Base-by-base conservation (phyloP, 768 basidiomycete genomes). In the Dentipellis fragilis region DNA sequence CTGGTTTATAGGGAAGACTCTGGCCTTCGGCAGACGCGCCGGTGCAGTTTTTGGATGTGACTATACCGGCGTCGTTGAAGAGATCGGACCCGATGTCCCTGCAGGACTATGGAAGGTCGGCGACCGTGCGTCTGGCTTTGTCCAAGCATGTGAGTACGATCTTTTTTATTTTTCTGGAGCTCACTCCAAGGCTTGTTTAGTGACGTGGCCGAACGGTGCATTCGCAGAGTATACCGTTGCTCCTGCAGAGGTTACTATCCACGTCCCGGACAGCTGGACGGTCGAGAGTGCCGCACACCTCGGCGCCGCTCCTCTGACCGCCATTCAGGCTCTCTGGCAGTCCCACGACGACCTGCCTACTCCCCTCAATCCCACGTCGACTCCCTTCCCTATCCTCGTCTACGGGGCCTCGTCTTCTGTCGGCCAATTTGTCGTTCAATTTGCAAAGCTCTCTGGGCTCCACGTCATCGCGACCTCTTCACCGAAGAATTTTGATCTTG, bases 391-490 rank as follows among this genome's bases (percentile, higher is more conserved):
- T 14, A 29, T 61, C 21, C 58, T 59, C 16, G 54, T 61, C 34
- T 61, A 49, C 55, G 60, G 60, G 1, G 55, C 60, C 3, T 57
- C 69, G 54, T 66, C 68, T 10, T 65, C 67, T 16, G 69, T 74
- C 47, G 74, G 74, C 4, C 63, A 65, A 50, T 70, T 61, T 46
- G 68, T 66, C 1, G 59, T 69, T 42, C 65, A 71, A 56, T 61
- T 72, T 22, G 69, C 68, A 14, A 62, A 63, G 38, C 55, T 67
- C 7, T 56, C 66, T 0, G 71, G 69, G 2, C 66, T 65, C 54
- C 59, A 62, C 9, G 67, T 72, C 29, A 58, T 69, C 17, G 65
- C 69, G 14, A 68, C 69, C 8, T 66, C 71, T 10, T 70, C 69
- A 11, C 62, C 67, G 19, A 54, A 57, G 37, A 73, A 73, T 57